These are phyloP conservation scores for Phlebopus sp. DNA, from an alignment of 1,284 basidiomycete species.

Conservation along the genomic window DNA sequence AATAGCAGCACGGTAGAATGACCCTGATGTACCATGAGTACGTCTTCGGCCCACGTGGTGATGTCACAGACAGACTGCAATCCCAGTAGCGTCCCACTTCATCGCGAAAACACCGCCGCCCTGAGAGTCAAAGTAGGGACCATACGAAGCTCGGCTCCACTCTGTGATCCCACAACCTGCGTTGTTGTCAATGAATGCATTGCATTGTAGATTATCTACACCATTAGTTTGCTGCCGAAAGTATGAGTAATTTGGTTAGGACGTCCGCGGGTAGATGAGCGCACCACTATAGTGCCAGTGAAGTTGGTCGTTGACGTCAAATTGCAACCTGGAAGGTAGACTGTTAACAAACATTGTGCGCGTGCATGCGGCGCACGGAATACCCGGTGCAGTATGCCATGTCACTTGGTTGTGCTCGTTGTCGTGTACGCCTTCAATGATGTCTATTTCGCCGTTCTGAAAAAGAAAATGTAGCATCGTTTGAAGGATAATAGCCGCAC, in stretches of 20 bases:
- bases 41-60: conserved; percentile 3
- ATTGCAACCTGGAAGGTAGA: conserved; percentile 41
- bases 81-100: conserved; percentile 56
- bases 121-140: conserved; percentile 52
- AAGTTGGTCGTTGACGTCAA: conserved; percentile 43
- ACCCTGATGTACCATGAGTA: conserved; percentile 40
- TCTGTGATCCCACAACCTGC: conserved; percentile 60
- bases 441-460: conserved; percentile 64
- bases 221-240: conserved; percentile 32
- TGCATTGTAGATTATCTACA: conserved; percentile 41
- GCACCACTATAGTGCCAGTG: conserved; percentile 47
- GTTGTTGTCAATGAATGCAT: conserved; percentile 41
- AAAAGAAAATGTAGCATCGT: conserved; percentile 9
- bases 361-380: conserved; percentile 1
- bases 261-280: conserved; percentile 11
- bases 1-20: conserved; percentile 57
- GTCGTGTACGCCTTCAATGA: conserved; percentile 63
- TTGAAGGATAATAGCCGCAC: conserved; percentile 12
- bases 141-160: conserved; percentile 56
- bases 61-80: conserved; percentile 51
- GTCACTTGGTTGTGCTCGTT: conserved; percentile 62
- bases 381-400: conserved; percentile 54
- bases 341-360: conserved; percentile 7
- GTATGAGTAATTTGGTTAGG: conserved; percentile 9
- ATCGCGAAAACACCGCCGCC: conserved; percentile 65